Conservation (phyloP, 495 filamentous ascomycete species). For the Penicillium paxilli region DNA sequence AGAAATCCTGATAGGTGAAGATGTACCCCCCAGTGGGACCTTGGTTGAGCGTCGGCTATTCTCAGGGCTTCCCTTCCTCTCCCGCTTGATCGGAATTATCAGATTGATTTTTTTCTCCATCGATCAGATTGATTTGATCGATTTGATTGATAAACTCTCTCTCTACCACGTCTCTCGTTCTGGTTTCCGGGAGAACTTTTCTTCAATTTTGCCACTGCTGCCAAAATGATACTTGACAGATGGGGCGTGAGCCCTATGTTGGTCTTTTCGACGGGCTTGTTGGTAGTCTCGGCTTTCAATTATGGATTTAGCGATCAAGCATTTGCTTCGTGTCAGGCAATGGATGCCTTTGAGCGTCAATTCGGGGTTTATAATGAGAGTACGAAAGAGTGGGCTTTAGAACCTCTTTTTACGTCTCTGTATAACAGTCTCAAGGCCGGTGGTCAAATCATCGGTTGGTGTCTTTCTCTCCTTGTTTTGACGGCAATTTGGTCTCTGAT, state of each 20-base stretch:
- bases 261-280: slow-evolving; percentile 1
- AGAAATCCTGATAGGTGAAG: neutral
- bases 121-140: slow-evolving; percentile 4
- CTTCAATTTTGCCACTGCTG: neutral
- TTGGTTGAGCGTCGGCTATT: neutral
- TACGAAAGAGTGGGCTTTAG: slow-evolving; percentile 17
- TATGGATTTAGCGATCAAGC: slow-evolving; percentile 39
- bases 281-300: slow-evolving; percentile 28
- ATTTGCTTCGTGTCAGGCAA: slow-evolving; percentile 33
- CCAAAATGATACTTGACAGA: slow-evolving; percentile 3
- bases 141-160: slow-evolving; percentile 5
- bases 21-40: neutral
- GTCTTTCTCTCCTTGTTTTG: neutral
- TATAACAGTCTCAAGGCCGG: slow-evolving; percentile 39
- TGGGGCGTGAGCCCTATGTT: slow-evolving; percentile 7
- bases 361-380: slow-evolving; percentile 29
- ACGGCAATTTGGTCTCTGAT: neutral
- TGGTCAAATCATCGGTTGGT: slow-evolving; percentile 16
- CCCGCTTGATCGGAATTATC: neutral
- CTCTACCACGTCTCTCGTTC: neutral
- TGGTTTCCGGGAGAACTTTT: neutral
- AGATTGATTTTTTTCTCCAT: no score
- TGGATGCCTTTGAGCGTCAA: slow-evolving; percentile 27
- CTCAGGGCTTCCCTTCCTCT: neutral
- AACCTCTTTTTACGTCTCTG: slow-evolving; percentile 27